A percentile compares a stretch with the other conserved stretches of the same genome.
These are phyloP conservation scores for Hirschfeldia incana DNA, from an alignment of 345 rosid genomes.

Conservation along the genomic window DNA sequence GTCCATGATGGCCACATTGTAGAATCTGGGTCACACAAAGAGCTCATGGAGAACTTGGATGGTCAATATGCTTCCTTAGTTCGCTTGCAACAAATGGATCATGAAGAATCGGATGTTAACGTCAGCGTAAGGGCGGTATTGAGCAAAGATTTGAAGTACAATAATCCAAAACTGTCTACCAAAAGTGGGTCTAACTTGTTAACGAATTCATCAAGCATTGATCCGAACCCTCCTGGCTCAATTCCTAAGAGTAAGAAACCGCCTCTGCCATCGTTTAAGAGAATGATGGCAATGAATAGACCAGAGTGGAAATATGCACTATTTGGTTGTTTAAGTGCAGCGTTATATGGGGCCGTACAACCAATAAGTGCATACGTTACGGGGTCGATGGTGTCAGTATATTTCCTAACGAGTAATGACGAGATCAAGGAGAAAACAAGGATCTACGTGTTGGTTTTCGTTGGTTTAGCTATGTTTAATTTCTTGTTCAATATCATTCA, in stretches of 20 bases:
- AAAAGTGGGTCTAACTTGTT: slow-evolving; percentile 47
- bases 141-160: slow-evolving; percentile 39
- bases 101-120: slow-evolving; percentile 15
- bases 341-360: slow-evolving; percentile 54
- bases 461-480: slow-evolving; percentile 46
- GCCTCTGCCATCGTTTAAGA: slow-evolving; percentile 48
- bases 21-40: slow-evolving; percentile 76
- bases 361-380: slow-evolving; percentile 47
- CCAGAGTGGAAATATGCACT: slow-evolving; percentile 65
- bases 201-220: slow-evolving; percentile 5
- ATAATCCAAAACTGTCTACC: slow-evolving; percentile 37
- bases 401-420: slow-evolving; percentile 41
- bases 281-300: slow-evolving; percentile 25
- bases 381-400: slow-evolving; percentile 55
- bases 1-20: slow-evolving; percentile 75
- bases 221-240: not conserved
- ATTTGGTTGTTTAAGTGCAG: slow-evolving; percentile 51
- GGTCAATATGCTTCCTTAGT: slow-evolving; percentile 75
- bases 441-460: slow-evolving; percentile 43
- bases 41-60: slow-evolving; percentile 58
- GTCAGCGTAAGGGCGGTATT: slow-evolving; percentile 32
- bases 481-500: slow-evolving; percentile 46
- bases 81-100: slow-evolving; percentile 51
- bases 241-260: not conserved
- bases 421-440: slow-evolving; percentile 52